Base-by-base conservation (phyloP, 306 rosid genomes). In the Pyrus pyrifolia region DNA sequence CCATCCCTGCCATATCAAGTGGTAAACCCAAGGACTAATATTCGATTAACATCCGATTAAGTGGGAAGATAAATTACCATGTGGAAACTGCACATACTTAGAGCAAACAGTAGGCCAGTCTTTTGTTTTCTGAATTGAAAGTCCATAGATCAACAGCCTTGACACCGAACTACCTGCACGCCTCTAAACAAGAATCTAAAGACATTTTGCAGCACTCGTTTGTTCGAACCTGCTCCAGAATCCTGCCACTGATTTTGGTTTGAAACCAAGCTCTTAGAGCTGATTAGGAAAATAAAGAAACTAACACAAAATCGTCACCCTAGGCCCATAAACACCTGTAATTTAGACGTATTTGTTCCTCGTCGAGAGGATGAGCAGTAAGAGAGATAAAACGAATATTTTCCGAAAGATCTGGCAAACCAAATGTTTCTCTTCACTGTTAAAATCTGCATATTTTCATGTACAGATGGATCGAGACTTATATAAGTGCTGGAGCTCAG, bases 101-200 rank as follows among this genome's bases (percentile, higher is more conserved):
- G 89, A 93, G 75, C 87, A 79, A 68, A 83, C 78, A 62, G 79
- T 74, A 59, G 4, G 18, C 96, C 93, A 93, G 57, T 87, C 84
- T n/a, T 87, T 76, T 46, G 21, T 81, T 72, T 78, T 76, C 67
- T 89, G 93, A 27, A 93, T 52, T 27, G 86, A 83, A 57, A 57
- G 82, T 77, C 87, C 86, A 86, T 11, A 93, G 21, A 80, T 93
- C 93, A 75, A 90, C 76, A 55, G 80, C 89, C 71, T 82, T 82
- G 30, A 89, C 72, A 14, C 84, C 79, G 82, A 85, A 80, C 80
- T 86, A 92, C 11, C 55, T 68, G 76, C 93, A 85, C 11, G 88
- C 52, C 76, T 91, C 77, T 78, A 87, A 8, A 80, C 96, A 89
- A 22, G 97, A 96, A 74, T 93, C 97, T 12, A 93, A 89, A 68